Percentiles rank a stretch among this genome's conserved stretches.
These are phyloP conservation scores for Dactylellina parvicollis DNA, from an alignment of 2,329 filamentous ascomycete genomes.

Conservation along the genomic window DNA sequence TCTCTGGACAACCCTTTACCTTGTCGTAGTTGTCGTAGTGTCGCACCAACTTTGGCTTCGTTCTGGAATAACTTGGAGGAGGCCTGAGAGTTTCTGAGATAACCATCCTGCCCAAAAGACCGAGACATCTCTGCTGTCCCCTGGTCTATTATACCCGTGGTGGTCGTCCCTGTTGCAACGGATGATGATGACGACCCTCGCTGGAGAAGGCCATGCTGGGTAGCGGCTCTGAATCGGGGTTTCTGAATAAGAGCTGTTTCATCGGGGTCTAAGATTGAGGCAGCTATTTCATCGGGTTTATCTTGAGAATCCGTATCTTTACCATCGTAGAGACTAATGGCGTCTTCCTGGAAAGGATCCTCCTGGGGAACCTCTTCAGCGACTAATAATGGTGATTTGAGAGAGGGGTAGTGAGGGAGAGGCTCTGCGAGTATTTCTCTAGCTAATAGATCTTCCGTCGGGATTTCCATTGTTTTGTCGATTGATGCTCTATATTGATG, in stretches of 20 bases:
- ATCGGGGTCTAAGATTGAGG: conserved; percentile 22
- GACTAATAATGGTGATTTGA: conserved; percentile 32
- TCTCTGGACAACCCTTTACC: conserved; percentile 86
- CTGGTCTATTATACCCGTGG: conserved; percentile 40
- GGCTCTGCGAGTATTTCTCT: conserved; percentile 41
- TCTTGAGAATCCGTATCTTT: conserved; percentile 22
- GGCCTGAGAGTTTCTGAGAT: conserved; percentile 31
- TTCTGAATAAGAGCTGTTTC: conserved; percentile 22
- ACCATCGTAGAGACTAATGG: conserved; percentile 10
- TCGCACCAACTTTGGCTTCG: conserved; percentile 59
- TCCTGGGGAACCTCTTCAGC: conserved; percentile 33
- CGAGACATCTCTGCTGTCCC: conserved; percentile 48
- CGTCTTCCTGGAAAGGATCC: conserved; percentile 6
- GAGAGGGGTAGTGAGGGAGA: conserved; percentile 39
- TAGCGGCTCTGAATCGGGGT: conserved; percentile 23
- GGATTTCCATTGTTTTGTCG: conserved; percentile 49
- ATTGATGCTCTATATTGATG: conserved; percentile 49
- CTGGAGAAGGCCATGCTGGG: conserved; percentile 49
- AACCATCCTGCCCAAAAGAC: conserved; percentile 32
- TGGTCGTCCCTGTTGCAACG: conserved; percentile 46
- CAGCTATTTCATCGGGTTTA: conserved; percentile 17
- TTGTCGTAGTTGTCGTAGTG: conserved; percentile 73
- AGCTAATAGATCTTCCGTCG: conserved; percentile 26
- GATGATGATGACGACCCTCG: conserved; percentile 49
- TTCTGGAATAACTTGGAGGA: conserved; percentile 59